Evolutionary conservation across 495 filamentous ascomycete genomes (phyloP), one percentile per base, ranked within the genome.

Genomic region (Penicillium dipodomyicola): DNA sequence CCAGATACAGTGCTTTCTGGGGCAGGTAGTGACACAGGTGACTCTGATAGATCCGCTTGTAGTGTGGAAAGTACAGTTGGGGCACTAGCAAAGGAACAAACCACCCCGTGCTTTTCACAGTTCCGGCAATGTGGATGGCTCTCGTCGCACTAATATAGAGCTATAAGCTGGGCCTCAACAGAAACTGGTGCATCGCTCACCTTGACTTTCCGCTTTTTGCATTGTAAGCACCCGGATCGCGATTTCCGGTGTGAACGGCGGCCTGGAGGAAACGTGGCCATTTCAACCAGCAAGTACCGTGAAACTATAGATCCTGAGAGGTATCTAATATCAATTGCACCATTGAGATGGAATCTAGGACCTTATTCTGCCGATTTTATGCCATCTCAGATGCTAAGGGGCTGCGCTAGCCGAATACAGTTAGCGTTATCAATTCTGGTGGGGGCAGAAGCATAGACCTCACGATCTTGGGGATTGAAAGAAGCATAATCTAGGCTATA

Each of bases 201-300:
- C 54, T 61, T 61, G 22, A 61, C 59, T 20, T 61, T 61, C 2
- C 59, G 41, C 25, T 35, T 44, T 30, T 57, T 61, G 49, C 59
- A 61, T 43, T 52, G 59, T n/a, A 44, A 15, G 32, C 59, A 61
- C 1, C 59, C 59, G 3, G 40, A 22, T 12, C 54, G 48, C 15
- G 59, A 61, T 22, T 61, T 61, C 14, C 48, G 54, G 41, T 61
- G 59, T 5, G 54, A 58, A n/a, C 59, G 59, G 10, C 59, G 59
- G 5, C 59, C 54, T 27, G 35, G 35, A 7, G 52, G 19, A 10
- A 50, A 23, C 29, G 40, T 49, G 10, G 23, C 17, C 45, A 45
- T 60, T 11, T 43, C 52, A 20, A 46, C 12, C 14, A 8, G 11
- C n/a, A 47, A 3, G 19, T 25, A 5, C 42, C 9, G 27, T n/a